A percentile compares a stretch with the other conserved stretches of the same genome.
Evolutionary conservation across 768 basidiomycete species (phyloP).

Genomic region (Russula abietina): DNA sequence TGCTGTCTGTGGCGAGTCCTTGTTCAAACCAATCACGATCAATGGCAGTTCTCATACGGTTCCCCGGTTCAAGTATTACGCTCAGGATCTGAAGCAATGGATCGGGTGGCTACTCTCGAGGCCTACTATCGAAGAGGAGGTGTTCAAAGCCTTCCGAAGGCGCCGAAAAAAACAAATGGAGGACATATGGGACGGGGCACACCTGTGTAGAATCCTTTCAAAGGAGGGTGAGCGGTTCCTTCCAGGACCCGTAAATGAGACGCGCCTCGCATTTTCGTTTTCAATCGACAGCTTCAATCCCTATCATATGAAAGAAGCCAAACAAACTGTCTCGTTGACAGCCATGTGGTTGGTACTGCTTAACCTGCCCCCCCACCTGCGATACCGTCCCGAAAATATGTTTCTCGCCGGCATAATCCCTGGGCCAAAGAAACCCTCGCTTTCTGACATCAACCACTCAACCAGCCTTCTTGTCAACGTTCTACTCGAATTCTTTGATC

Average conservation of each 20-base stretch:
- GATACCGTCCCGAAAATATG: constrained; percentile 24
- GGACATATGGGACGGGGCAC: constrained; percentile 7
- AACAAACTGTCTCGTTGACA: constrained; percentile 13
- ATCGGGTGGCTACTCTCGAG: not conserved
- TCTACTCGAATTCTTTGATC: not conserved
- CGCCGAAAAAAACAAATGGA: not conserved
- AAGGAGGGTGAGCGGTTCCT: not conserved
- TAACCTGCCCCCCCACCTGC: constrained; percentile 24
- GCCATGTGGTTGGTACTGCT: constrained; percentile 24
- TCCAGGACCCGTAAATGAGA: not conserved
- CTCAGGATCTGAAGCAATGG: not conserved
- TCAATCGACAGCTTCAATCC: constrained; percentile 17
- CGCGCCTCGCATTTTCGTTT: constrained; percentile 6
- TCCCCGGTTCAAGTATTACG: not conserved
- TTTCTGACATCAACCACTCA: not conserved
- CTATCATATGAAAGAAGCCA: constrained; percentile 8
- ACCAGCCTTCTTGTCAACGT: not conserved
- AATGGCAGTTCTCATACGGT: not conserved
- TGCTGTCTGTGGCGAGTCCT: not conserved
- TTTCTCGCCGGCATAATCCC: not conserved
- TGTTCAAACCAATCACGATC: not conserved
- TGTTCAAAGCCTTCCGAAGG: not conserved
- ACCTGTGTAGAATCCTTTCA: not conserved
- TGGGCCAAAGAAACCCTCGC: not conserved
- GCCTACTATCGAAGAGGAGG: not conserved